Percentiles rank a stretch among this genome's conserved stretches.
These are phyloP conservation scores for Penicillium sp. DNA, from an alignment of 2,329 filamentous ascomycete genomes.

Conservation along the genomic window DNA sequence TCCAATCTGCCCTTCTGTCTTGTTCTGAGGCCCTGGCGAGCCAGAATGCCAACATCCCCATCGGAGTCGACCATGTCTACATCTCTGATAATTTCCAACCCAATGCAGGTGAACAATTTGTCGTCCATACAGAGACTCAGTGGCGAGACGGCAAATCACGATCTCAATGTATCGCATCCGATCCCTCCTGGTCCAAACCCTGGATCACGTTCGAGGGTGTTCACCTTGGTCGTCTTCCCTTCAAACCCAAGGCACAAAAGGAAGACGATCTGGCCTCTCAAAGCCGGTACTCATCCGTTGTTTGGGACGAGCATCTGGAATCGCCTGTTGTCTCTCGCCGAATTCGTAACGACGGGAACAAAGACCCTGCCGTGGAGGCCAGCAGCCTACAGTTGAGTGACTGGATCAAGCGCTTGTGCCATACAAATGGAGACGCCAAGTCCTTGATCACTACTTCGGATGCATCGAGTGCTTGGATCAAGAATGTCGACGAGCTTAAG, in stretches of 20 bases:
- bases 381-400: conserved; percentile 10
- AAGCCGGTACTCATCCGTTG: conserved; percentile 10
- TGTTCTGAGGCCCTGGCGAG: conserved; percentile 15
- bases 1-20: conserved; percentile 22
- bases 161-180: conserved; percentile 17
- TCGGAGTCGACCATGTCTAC: conserved; percentile 20
- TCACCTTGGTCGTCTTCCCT: conserved; percentile 19
- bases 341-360: neutral
- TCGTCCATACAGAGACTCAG: conserved; percentile 17
- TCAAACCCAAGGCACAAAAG: conserved; percentile 13
- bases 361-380: conserved; percentile 1
- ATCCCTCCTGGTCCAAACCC: conserved; percentile 15
- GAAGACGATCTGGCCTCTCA: neutral
- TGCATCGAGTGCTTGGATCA: conserved; percentile 2
- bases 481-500: neutral
- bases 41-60: conserved; percentile 18
- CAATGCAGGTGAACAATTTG: conserved; percentile 16
- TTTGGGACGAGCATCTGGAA: conserved; percentile 19
- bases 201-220: conserved; percentile 21
- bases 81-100: conserved; percentile 16
- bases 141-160: conserved; percentile 14
- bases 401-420: conserved; percentile 18
- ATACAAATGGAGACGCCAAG: conserved; percentile 14
- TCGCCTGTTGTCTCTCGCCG: conserved; percentile 8
- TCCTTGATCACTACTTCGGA: conserved; percentile 7